Evolutionary conservation across 2,329 filamentous ascomycete species (phyloP).

Genomic region (Neofusicoccum sp.): DNA sequence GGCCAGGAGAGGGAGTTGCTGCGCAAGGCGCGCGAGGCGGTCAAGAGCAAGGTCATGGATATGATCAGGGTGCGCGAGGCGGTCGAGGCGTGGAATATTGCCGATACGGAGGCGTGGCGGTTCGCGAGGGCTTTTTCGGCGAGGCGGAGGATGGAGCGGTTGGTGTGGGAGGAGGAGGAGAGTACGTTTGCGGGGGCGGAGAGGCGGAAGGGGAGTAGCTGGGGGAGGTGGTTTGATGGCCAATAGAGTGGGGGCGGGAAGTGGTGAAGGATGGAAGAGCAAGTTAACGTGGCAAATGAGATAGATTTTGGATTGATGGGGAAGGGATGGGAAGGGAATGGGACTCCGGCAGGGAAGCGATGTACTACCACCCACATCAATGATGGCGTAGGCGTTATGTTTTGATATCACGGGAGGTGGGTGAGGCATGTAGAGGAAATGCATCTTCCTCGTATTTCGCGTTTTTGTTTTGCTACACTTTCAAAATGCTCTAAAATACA

Average conservation of each 20-base stretch:
- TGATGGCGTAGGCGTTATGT: too few relatives aligned
- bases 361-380: too few relatives aligned
- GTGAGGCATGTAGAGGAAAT: too few relatives aligned
- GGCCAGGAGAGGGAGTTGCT: constrained; percentile 60
- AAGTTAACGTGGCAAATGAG: not conserved
- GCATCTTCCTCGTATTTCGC: too few relatives aligned
- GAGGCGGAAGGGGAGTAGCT: constrained; percentile 45
- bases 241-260: too few relatives aligned
- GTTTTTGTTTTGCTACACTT: too few relatives aligned
- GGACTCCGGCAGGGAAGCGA: too few relatives aligned
- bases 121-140: constrained; percentile 71
- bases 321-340: not conserved
- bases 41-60: constrained; percentile 39
- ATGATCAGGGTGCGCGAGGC: constrained; percentile 43
- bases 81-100: constrained; percentile 59
- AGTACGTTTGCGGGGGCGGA: constrained; percentile 64
- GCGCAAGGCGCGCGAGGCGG: constrained; percentile 50
- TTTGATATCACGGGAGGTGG: too few relatives aligned
- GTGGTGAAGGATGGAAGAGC: not conserved
- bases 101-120: constrained; percentile 76
- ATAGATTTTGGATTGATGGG: not conserved
- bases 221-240: constrained; percentile 38
- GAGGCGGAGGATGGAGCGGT: constrained; percentile 63
- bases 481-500: too few relatives aligned
- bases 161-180: constrained; percentile 72